Conservation (phyloP, 2,329 filamentous ascomycete genomes). For the Fusarium piperis region DNA sequence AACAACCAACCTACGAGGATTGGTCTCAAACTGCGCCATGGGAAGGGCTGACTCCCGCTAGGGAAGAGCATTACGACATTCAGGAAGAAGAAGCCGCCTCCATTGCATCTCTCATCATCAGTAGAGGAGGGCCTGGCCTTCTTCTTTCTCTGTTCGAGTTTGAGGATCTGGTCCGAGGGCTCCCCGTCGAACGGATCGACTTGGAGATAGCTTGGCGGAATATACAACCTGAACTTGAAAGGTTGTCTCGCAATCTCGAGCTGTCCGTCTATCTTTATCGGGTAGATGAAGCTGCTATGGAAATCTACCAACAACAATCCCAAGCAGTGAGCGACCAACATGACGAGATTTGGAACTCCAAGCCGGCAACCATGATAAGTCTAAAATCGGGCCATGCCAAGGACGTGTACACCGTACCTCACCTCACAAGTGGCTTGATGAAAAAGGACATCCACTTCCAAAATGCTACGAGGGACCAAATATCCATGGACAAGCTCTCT, state of each 20-base stretch:
- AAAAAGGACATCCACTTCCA: background rate
- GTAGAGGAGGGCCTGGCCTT: background rate
- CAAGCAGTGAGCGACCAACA: background rate
- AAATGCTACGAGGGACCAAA: background rate
- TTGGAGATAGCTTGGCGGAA: background rate
- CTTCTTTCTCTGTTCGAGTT: background rate
- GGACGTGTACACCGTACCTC: background rate
- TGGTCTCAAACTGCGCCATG: background rate
- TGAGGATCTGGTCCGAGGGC: rapidly evolving
- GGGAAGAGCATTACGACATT: background rate
- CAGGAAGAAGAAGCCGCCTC: background rate
- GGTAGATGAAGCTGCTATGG: background rate
- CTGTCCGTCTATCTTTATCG: slow-evolving; percentile 1
- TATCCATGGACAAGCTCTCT: background rate
- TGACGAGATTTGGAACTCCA: background rate
- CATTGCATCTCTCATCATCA: background rate
- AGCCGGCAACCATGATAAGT: rapidly evolving
- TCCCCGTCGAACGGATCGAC: background rate
- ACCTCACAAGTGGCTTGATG: background rate
- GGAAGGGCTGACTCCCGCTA: background rate
- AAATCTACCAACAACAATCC: background rate
- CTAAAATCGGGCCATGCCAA: rapidly evolving
- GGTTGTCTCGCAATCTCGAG: background rate
- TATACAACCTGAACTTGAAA: background rate
- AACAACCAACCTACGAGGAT: background rate